These are phyloP conservation scores for Acorus gramineus DNA, from an alignment of 106 monocot genomes.

Conservation along the genomic window DNA sequence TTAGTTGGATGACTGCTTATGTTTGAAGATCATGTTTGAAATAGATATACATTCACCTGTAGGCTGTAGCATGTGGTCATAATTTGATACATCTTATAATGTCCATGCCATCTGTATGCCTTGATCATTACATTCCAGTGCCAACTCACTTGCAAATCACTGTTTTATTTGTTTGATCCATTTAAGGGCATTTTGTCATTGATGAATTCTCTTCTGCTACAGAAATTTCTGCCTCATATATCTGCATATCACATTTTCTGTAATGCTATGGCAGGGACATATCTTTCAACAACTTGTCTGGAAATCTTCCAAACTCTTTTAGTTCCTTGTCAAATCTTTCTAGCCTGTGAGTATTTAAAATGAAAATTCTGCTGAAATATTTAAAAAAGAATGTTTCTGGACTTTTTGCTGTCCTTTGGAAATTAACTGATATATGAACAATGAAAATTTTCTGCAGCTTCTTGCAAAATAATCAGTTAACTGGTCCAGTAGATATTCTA, in stretches of 20 bases:
- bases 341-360: constrained; percentile 52
- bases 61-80: no score
- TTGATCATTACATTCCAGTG: no score
- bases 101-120: no score
- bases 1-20: no score
- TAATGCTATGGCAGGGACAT: background rate
- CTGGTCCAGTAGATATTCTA: constrained; percentile 66
- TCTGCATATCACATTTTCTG: background rate
- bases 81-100: no score
- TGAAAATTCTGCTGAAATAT: background rate
- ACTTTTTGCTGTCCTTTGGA: background rate
- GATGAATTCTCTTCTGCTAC: no score
- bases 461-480: constrained; percentile 81
- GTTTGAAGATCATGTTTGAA: no score
- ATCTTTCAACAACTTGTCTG: background rate
- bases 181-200: no score
- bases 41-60: no score
- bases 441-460: constrained; percentile 34
- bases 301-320: background rate
- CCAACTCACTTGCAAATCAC: no score
- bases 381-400: background rate
- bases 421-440: background rate
- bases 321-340: constrained; percentile 26
- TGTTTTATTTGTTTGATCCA: no score
- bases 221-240: background rate